Percentiles rank a stretch among this genome's conserved stretches.
These are phyloP conservation scores for Schizothecium vesticola DNA, from an alignment of 495 filamentous ascomycete genomes.

Conservation along the genomic window DNA sequence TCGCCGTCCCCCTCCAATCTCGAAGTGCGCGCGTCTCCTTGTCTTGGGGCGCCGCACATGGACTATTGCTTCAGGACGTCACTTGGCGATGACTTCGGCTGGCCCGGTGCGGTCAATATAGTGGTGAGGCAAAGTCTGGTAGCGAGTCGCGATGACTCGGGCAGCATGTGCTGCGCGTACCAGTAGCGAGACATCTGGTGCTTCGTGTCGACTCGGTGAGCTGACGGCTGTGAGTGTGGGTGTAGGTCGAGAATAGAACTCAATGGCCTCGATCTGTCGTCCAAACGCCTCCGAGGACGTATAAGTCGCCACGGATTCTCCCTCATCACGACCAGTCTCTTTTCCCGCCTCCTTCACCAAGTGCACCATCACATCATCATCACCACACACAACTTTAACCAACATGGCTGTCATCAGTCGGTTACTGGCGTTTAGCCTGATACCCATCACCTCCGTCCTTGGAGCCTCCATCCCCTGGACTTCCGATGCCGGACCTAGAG, in stretches of 20 bases:
- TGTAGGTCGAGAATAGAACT: background rate
- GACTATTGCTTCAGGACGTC: slow-evolving; percentile 2
- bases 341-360: background rate
- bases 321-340: background rate
- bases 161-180: background rate
- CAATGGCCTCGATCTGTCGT: background rate
- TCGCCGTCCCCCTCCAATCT: background rate
- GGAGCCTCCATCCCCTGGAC: slow-evolving; percentile 4
- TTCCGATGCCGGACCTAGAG: background rate
- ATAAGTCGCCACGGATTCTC: background rate
- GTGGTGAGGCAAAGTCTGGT: slow-evolving; percentile 1
- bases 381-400: background rate
- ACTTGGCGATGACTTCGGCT: background rate
- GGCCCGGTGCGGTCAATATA: background rate
- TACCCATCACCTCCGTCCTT: background rate
- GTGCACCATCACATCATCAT: background rate
- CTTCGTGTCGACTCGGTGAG: background rate
- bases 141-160: background rate
- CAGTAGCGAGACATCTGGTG: background rate
- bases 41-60: background rate
- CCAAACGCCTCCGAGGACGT: background rate
- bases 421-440: slow-evolving; percentile 4
- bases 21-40: background rate
- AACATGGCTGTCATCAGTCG: background rate
- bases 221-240: background rate